phyloP scores from a whole-genome alignment of 257 asterid genomes.

The Leonotis leonurus region DNA sequence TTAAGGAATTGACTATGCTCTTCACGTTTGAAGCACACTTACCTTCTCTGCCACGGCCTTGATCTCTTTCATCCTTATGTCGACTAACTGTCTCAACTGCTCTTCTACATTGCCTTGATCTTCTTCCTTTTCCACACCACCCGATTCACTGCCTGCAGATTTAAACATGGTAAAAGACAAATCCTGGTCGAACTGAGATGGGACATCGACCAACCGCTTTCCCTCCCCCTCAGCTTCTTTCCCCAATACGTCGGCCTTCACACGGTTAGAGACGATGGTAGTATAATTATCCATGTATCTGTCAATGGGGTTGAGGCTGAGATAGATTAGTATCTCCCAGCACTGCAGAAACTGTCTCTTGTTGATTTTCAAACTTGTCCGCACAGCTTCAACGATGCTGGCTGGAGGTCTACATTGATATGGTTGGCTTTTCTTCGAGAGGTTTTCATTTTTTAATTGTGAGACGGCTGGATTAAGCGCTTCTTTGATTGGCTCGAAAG shows the following conservation, averaged over 20 bases:
- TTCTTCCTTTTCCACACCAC: conserved; percentile 40
- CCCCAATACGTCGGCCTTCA: conserved; percentile 73
- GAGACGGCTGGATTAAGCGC: conserved; percentile 43
- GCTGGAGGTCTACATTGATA: conserved; percentile 43
- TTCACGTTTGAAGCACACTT: conserved; percentile 17
- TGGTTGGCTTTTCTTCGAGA: conserved; percentile 44
- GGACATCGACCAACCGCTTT: conserved; percentile 62
- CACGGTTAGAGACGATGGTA: conserved; percentile 40
- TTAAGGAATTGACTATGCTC: conserved; percentile 2
- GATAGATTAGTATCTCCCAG: conserved; percentile 90
- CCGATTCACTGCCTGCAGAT: conserved; percentile 33
- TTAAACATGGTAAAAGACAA: conserved; percentile 81
- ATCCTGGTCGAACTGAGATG: conserved; percentile 58
- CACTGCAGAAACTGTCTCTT: conserved; percentile 76
- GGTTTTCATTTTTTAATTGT: conserved; percentile 45
- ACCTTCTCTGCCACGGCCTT: conserved; percentile 56
- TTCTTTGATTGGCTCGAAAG: conserved; percentile 44
- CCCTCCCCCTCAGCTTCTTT: conserved; percentile 60
- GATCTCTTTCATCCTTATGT: conserved; percentile 67
- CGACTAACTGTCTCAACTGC: conserved; percentile 58
- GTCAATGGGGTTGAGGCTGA: conserved; percentile 43
- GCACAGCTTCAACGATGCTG: conserved; percentile 44
- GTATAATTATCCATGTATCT: conserved; percentile 50
- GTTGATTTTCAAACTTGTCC: conserved; percentile 73
- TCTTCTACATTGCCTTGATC: conserved; percentile 47